phyloP scores from a whole-genome alignment of 1,139 yeast genomes.

The Wickerhamomyces sp. region DNA sequence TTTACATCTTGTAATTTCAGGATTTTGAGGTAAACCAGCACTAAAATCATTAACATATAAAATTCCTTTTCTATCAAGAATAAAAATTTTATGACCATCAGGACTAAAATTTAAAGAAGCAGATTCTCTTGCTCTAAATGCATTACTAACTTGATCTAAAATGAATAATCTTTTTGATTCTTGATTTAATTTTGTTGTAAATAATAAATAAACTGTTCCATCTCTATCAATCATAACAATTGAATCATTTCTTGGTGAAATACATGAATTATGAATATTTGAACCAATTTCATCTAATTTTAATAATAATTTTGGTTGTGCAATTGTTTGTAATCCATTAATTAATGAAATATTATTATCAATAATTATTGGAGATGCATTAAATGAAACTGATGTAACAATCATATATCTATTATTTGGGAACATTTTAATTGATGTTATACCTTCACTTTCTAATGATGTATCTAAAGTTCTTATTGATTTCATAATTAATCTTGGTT shows the following conservation, averaged over 20 bases:
- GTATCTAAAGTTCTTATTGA: conserved; percentile 57
- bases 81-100: conserved; percentile 75
- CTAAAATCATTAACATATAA: conserved; percentile 81
- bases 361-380: conserved; percentile 56
- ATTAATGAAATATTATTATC: conserved; percentile 46
- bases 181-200: conserved; percentile 54
- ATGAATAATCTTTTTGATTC: conserved; percentile 58
- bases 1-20: conserved; percentile 76
- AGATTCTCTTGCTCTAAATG: conserved; percentile 61
- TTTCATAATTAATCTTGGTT: conserved; percentile 70
- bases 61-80: conserved; percentile 76
- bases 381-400: conserved; percentile 55
- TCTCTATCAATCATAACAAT: conserved; percentile 74
- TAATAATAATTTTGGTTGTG: conserved; percentile 50
- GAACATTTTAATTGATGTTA: conserved; percentile 75
- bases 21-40: conserved; percentile 73
- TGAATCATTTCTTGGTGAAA: conserved; percentile 85
- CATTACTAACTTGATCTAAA: conserved; percentile 74
- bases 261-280: conserved; percentile 62
- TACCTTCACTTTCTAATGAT: conserved; percentile 77
- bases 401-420: conserved; percentile 55
- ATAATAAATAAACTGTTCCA: conserved; percentile 69
- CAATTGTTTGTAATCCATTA: conserved; percentile 36
- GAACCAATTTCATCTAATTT: conserved; percentile 81
- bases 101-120: conserved; percentile 72